These are phyloP conservation scores for Colletotrichum gloeosporioides DNA, from an alignment of 2,329 filamentous ascomycete genomes.

Conservation along the genomic window DNA sequence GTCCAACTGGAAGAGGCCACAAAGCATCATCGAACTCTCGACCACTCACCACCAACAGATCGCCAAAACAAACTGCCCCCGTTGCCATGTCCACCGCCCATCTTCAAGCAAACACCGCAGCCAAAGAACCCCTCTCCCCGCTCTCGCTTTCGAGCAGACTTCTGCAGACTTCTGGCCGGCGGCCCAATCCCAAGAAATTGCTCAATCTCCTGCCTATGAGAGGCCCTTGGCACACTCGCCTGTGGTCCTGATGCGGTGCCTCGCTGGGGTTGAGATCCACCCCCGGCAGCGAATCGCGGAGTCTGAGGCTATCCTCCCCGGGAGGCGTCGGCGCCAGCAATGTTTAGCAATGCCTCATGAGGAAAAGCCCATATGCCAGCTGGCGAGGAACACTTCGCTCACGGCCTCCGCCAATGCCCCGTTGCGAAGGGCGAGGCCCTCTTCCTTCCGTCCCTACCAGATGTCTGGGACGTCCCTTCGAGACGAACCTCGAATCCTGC, in stretches of 20 bases:
- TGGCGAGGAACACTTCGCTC: not conserved
- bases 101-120: not conserved
- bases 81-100: constrained; percentile 14
- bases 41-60: constrained; percentile 8
- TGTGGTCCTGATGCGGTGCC: constrained; percentile 13
- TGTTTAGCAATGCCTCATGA: not conserved
- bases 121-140: not conserved
- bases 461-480: not conserved
- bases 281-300: constrained; percentile 31
- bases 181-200: constrained; percentile 34
- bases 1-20: constrained; percentile 5
- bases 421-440: not conserved
- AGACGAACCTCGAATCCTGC: not conserved
- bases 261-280: constrained; percentile 17
- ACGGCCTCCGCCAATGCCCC: not conserved
- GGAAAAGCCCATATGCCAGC: not conserved
- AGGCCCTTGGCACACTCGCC: constrained; percentile 24
- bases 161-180: not conserved
- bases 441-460: not conserved
- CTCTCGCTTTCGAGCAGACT: not conserved
- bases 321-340: not conserved
- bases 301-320: not conserved
- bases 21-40: not conserved
- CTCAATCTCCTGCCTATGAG: constrained; percentile 33
- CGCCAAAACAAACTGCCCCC: constrained; percentile 16